Base-by-base conservation (phyloP, 2,329 filamentous ascomycete species). In the Berkeleyomyces rouxiae region DNA sequence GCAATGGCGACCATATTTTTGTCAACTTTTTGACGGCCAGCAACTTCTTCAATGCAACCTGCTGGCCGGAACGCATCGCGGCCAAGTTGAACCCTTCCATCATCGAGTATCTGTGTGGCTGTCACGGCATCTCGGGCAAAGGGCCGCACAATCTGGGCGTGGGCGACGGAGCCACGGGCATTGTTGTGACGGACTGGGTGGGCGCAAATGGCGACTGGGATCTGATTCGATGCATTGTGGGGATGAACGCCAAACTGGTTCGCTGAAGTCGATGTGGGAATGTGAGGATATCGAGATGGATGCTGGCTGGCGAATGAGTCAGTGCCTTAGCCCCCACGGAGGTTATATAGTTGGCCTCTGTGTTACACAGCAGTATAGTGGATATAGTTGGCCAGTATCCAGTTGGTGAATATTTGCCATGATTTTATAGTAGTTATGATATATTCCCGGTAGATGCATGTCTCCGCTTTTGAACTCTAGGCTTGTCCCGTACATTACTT, bases 131-230 rank as follows among this genome's bases (percentile, higher is more conserved):
- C 66, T 70, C 74, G 5, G 78, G 76, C 59, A 77, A 77, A 66
- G 80, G 80, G 0, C 76, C 78, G 4, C 73, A 73, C 10, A 72
- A 76, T 65, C 71, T 81, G 59, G 74, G 77, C 55, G 76, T 84
- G 42, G 84, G 86, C 1, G 84, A 90, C 69, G 90, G 87, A 37
- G 81, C 83, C 4, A 95, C 91, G 1, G 93, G 93, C 3, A 83
- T 97, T 64, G 84, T 97, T 53, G 86, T 97, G 36, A 93, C 87
- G 66, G 93, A 99, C 73, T 96, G 88, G 88, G 91, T 96, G 59
- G 93, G 93, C 2, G 77, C 84, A 65, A 79, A 85, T 66, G 90
- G 86, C 0, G 87, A 97, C 73, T 99, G 92, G 92, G 90, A 96
- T 74, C 74, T 97, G 62, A 82, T 95, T 43, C 82, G 85, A 66